Base-by-base conservation (phyloP, 192 early-diverging fungal species). In the Rhizoclosmatium sp. region DNA sequence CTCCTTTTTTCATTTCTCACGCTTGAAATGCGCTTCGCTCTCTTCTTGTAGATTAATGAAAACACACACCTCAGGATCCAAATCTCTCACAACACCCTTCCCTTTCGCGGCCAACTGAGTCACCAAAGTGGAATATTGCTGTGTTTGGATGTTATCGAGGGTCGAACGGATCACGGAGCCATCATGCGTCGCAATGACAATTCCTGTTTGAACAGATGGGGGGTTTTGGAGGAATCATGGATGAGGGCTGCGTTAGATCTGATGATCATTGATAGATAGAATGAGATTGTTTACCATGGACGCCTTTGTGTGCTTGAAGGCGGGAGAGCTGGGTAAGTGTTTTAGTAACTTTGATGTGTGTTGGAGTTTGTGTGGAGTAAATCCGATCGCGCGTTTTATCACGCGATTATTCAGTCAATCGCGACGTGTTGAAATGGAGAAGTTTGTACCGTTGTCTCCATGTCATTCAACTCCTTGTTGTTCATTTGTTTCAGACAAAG, bases 91-190 rank as follows among this genome's bases (percentile, higher is more conserved):
- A 71, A 88, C 87, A n/a, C 84, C 78, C 66, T 86, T 87, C 10
- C 81, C 81, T 31, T 81, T 74, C 12, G 80, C 66, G 10, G 87
- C 84, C 39, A 88, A 78, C 79, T 84, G 84, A 3, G 89, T 90
- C 2, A 90, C 86, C 2, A 90, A 76, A 2, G 87, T 90, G 23
- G 88, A 86, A 59, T 85, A 85, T 70, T 90, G 89, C 65, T 87
- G 89, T 19, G 89, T 90, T 71, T 90, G 89, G 72, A 90, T 90
- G 72, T 90, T 90, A 71, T 90, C 89, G 14, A 90, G 69, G 3
- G 86, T 90, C 2, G 88, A 89, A 2, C 83, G 65, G 19, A 90
- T 83, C 21, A 90, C 87, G 5, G 83, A 77, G 9, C 89, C 89
- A 69, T 88, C 85, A 66, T 90, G 89, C 0, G 81, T 87, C 14